A percentile compares a stretch with the other conserved stretches of the same genome.
Conservation (phyloP, 2,329 filamentous ascomycete species). For the Tolypocladium endophyticum region DNA sequence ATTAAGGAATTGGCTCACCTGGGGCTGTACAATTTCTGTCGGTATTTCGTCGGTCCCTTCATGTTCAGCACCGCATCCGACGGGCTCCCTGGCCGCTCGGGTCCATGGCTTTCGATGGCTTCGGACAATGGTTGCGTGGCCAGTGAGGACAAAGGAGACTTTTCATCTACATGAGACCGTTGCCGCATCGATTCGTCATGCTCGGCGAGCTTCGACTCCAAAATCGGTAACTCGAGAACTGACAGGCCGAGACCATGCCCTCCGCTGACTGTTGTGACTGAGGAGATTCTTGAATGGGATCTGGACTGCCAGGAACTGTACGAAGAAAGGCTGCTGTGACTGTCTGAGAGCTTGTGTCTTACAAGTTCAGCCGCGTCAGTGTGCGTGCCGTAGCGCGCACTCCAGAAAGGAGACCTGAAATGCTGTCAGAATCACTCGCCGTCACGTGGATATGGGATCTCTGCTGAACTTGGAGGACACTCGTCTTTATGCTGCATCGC, state of each 20-base stretch:
- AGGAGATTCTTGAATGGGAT: constrained; percentile 42
- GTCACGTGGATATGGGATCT: not conserved
- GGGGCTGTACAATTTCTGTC: not conserved
- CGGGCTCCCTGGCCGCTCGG: constrained; percentile 6
- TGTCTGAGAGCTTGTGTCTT: constrained; percentile 31
- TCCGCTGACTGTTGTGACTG: constrained; percentile 38
- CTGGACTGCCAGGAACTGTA: constrained; percentile 35
- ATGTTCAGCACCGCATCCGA: constrained; percentile 15
- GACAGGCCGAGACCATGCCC: constrained; percentile 22
- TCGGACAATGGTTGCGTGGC: not conserved
- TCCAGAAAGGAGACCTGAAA: constrained; percentile 2
- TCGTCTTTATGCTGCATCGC: not conserved
- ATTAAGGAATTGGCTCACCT: constrained; percentile 4
- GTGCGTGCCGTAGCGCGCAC: not conserved
- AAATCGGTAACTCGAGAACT: constrained; percentile 24
- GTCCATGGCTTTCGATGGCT: not conserved
- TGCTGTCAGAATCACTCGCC: not conserved
- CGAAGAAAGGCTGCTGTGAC: constrained; percentile 41
- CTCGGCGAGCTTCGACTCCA: constrained; percentile 24
- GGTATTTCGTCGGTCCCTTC: constrained; percentile 1
- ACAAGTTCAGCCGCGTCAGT: constrained; percentile 1
- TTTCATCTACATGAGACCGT: constrained; percentile 1
- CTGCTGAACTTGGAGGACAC: not conserved
- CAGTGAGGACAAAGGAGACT: not conserved
- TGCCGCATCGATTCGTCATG: constrained; percentile 9